Percentiles rank a stretch among this genome's conserved stretches.
Evolutionary conservation across 371 early-diverging fungal species (phyloP).

Genomic region (Racocetra persica): DNA sequence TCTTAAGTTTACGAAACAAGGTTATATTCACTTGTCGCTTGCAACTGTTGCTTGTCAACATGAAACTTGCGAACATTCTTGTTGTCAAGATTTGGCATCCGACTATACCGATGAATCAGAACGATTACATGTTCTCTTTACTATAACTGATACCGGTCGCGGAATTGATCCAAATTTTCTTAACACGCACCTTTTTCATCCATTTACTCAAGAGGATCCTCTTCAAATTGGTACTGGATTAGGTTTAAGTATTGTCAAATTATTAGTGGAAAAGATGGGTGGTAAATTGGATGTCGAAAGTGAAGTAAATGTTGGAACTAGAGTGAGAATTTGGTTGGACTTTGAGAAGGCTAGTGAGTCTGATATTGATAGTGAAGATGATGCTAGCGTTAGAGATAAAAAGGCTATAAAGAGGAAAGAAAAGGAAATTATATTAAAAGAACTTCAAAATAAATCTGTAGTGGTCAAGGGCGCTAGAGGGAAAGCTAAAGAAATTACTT

Average conservation of each 20-base stretch:
- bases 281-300: slow-evolving; percentile 55
- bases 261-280: slow-evolving; percentile 50
- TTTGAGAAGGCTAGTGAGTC: slow-evolving; percentile 45
- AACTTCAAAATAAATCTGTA: slow-evolving; percentile 18
- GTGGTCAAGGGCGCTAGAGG: slow-evolving; percentile 19
- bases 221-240: slow-evolving; percentile 53
- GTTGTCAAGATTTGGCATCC: neutral
- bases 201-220: slow-evolving; percentile 54
- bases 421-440: neutral
- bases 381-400: neutral
- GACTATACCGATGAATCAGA: neutral
- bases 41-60: slow-evolving; percentile 25
- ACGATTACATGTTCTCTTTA: slow-evolving; percentile 47
- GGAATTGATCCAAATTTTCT: slow-evolving; percentile 53
- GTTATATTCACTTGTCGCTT: slow-evolving; percentile 51
- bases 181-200: slow-evolving; percentile 50
- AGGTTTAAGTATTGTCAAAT: slow-evolving; percentile 51
- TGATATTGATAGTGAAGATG: too few relatives aligned
- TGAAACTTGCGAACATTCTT: slow-evolving; percentile 25
- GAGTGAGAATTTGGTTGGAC: slow-evolving; percentile 51
- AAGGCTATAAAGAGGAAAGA: slow-evolving; percentile 44
- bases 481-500: slow-evolving; percentile 16
- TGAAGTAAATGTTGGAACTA: slow-evolving; percentile 50
- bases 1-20: slow-evolving; percentile 53
- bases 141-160: slow-evolving; percentile 53